Evolutionary conservation across 495 filamentous ascomycete species (phyloP), one percentile per base, ranked within the genome.

Genomic region (Talaromyces stipitatus): DNA sequence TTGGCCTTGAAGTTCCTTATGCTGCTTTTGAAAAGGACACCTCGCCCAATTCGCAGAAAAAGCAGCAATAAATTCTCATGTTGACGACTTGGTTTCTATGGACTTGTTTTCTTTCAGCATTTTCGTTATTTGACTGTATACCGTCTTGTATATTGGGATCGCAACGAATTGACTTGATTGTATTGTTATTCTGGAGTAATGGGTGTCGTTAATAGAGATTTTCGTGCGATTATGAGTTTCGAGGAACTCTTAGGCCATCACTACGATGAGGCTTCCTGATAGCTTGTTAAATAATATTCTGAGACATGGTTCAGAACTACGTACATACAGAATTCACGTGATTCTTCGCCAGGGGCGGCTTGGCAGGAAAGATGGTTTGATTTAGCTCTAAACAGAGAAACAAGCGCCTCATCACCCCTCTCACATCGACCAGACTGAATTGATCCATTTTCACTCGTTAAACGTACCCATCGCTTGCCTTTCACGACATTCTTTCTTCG

Each of bases 21-120:
- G 89, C 86, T 50, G 91, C 94, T 1, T 98, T 98, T 69, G 91
- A 95, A 66, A 96, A 94, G 79, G 92, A 97, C 68, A 96, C 90
- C 73, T 90, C 92, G 0, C 86, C 90, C 46, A 77, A 81, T 29
- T 88, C 84, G 55, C 89, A 95, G 73, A 95, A 89, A 81, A 95
- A 95, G 76, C 82, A 87, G 68, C 78, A 87, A 29, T 60, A 32
- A 43, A 38, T 18, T 8, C 30, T 36, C 23, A 33, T 52, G 38
- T 28, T 30, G 45, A 56, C 54, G 43, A 50, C 29, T 50, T 60
- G 48, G 10, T 50, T 47, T 43, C n/a, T 32, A 27, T 53, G 23
- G 16, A 46, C 20, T 43, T 50, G 43, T 47, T 43, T 50, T 24
- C 24, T 51, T 23, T 23, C 8, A 12, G 27, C 28, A 18, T 50